These are phyloP conservation scores for Penicillium sp. DNA, from an alignment of 2,329 filamentous ascomycete species.

Conservation along the genomic window DNA sequence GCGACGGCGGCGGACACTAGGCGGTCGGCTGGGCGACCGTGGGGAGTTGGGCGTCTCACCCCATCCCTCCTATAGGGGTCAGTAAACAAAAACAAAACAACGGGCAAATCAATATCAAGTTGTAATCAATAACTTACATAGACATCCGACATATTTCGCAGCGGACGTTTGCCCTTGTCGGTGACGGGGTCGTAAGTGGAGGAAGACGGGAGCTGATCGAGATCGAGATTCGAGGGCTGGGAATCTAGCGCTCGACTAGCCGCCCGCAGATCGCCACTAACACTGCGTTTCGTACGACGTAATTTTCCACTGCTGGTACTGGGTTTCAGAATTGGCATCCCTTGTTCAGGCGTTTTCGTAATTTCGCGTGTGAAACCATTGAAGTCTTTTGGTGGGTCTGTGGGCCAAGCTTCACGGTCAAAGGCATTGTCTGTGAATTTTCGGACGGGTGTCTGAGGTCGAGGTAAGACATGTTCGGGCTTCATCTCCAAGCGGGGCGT, in stretches of 20 bases:
- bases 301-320: constrained; percentile 58
- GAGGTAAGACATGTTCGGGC: constrained; percentile 40
- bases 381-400: constrained; percentile 22
- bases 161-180: constrained; percentile 81
- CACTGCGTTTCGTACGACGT: constrained; percentile 63
- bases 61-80: constrained; percentile 72
- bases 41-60: constrained; percentile 83
- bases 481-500: constrained; percentile 42
- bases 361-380: not conserved
- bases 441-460: constrained; percentile 31
- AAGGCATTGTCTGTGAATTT: constrained; percentile 38
- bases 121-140: constrained; percentile 67
- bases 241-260: constrained; percentile 54
- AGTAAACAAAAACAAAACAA: constrained; percentile 30
- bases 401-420: constrained; percentile 33
- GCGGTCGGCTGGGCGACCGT: constrained; percentile 86
- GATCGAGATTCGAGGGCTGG: constrained; percentile 37
- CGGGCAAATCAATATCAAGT: constrained; percentile 11
- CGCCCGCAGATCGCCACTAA: constrained; percentile 75
- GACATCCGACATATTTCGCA: constrained; percentile 86
- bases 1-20: constrained; percentile 93
- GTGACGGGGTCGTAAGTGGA: constrained; percentile 70
- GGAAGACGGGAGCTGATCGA: constrained; percentile 47
- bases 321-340: constrained; percentile 32
- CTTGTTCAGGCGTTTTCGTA: constrained; percentile 39